Percentiles rank a stretch among this genome's conserved stretches.
These are phyloP conservation scores for Rutidosis leptorrhynchoides DNA, from an alignment of 129 eudicot species.

Conservation along the genomic window DNA sequence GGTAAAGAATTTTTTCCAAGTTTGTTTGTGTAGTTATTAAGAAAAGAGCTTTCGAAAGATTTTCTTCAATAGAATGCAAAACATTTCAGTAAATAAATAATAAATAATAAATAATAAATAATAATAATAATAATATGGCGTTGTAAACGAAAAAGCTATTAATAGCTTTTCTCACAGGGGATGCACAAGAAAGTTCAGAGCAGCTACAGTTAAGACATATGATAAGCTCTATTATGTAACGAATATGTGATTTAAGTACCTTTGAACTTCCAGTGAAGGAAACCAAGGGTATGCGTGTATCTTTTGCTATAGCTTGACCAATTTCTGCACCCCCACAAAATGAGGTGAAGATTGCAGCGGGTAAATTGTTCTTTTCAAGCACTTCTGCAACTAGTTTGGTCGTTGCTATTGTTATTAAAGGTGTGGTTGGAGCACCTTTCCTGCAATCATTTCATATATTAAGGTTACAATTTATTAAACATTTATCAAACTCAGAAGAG, in stretches of 20 bases:
- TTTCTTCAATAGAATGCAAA: background rate
- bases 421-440: constrained; percentile 99
- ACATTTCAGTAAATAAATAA: no score
- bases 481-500: constrained; percentile 18
- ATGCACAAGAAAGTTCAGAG: background rate
- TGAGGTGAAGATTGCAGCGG: constrained; percentile 85
- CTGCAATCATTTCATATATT: constrained; percentile 35
- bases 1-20: background rate
- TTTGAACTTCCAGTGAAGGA: constrained; percentile 99
- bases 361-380: constrained; percentile 72
- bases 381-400: constrained; percentile 81
- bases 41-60: background rate
- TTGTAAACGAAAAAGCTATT: no score
- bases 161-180: background rate
- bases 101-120: no score
- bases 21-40: background rate
- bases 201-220: background rate
- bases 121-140: no score
- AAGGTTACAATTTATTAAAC: background rate
- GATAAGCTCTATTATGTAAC: constrained; percentile 11
- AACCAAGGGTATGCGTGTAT: constrained; percentile 83
- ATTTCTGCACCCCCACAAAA: constrained; percentile 97
- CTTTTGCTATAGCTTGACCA: constrained; percentile 95
- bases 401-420: constrained; percentile 83
- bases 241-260: constrained; percentile 37